Evolutionary conservation across 306 rosid genomes (phyloP), one percentile per base, ranked within the genome.

Genomic region (Quercus gilva): DNA sequence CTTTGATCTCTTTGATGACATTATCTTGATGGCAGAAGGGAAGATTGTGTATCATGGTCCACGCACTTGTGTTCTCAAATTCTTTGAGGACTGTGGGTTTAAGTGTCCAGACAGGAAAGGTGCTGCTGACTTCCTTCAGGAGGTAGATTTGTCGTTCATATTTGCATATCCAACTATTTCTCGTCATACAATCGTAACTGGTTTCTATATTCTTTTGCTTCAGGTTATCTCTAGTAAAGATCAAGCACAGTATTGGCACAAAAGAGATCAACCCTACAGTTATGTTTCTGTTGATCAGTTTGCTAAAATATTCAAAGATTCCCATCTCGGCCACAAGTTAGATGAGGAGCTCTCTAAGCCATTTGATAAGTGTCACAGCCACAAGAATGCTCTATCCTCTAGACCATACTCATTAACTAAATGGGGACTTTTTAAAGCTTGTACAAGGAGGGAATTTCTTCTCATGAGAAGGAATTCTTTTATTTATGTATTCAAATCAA

Each of bases 41-140:
- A 84, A 79, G 76, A 53, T 84, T 67, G 78, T 88, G 59, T 88
- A 86, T 49, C 90, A 88, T 1, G 92, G 91, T 72, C 91, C 85
- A 0, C 78, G 88, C 2, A 79, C 82, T 20, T 78, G 73, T 9
- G 85, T 77, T 69, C 60, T 88, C 12, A 73, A 76, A 6, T 84
- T 88, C 53, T 86, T 88, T 33, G 85, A 88, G 76, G 78, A 67
- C 8, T 77, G 89, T 33, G 92, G 90, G 43, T 86, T 86, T 55
- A 81, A 68, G 72, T 88, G 89, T 75, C 92, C 89, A 6, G 71
- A 81, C 20, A 82, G 90, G 43, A 88, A 84, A 72, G 84, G 86
- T 2, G 80, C 86, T 19, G 88, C 90, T 61, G 68, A 61, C 68
- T 61, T 61, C 35, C 68, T 61, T 61, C 68, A 61, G 37, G 68